phyloP scores from a whole-genome alignment of 768 basidiomycete genomes.

The Sutorius australiensis region DNA sequence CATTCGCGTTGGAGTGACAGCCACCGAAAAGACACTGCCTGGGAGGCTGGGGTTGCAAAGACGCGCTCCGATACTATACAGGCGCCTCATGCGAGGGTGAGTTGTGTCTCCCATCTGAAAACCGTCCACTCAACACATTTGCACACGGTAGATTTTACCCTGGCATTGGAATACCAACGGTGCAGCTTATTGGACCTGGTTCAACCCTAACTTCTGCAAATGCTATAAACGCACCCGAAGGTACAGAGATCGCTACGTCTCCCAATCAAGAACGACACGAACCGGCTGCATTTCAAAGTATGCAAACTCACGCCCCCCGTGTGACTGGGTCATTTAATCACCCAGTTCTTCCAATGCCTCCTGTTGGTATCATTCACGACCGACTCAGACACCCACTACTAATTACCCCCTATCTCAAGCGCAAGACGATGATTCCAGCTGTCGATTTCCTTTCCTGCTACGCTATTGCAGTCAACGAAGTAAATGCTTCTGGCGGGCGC shows the following conservation, averaged over 20 bases:
- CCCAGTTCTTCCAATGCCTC: conserved; percentile 74
- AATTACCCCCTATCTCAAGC: conserved; percentile 37
- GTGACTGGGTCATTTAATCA: conserved; percentile 81
- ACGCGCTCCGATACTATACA: conserved; percentile 85
- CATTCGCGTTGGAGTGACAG: conserved; percentile 80
- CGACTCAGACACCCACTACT: neutral
- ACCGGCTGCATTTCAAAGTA: neutral
- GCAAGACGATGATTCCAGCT: conserved; percentile 84
- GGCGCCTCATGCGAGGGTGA: conserved; percentile 85
- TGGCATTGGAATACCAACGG: conserved; percentile 36
- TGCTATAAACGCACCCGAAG: conserved; percentile 25
- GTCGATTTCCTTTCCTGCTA: conserved; percentile 93
- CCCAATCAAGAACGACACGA: conserved; percentile 3
- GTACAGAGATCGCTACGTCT: neutral
- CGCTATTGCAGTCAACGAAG: conserved; percentile 93
- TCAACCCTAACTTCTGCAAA: conserved; percentile 13
- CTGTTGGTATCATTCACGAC: conserved; percentile 45
- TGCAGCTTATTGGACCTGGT: conserved; percentile 36
- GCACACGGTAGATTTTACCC: conserved; percentile 47
- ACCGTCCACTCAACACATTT: conserved; percentile 17
- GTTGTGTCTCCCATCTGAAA: conserved; percentile 8
- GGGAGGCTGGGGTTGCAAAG: conserved; percentile 78
- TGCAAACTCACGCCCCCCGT: conserved; percentile 29
- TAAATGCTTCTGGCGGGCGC: conserved; percentile 87
- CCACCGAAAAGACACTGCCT: conserved; percentile 75